phyloP scores from a whole-genome alignment of 2,329 filamentous ascomycete genomes.

The Fusarium sp. region DNA sequence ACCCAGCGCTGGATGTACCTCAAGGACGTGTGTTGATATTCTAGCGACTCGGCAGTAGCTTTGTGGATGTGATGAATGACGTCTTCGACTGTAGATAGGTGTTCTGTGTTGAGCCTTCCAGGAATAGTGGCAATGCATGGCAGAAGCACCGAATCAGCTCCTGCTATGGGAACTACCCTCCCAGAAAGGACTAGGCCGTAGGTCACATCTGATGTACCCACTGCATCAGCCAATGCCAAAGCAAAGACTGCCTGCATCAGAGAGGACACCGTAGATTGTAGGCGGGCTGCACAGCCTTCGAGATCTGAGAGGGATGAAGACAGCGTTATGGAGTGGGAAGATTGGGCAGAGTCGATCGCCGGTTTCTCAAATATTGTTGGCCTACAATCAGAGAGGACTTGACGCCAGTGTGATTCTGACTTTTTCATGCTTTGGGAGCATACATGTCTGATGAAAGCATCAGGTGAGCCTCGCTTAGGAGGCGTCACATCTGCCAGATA shows the following conservation, averaged over 20 bases:
- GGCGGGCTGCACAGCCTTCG: background rate
- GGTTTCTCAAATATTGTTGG: background rate
- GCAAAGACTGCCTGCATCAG: background rate
- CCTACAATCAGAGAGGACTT: background rate
- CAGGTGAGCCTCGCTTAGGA: background rate
- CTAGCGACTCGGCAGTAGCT: background rate
- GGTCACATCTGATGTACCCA: background rate
- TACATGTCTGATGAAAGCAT: constrained; percentile 1
- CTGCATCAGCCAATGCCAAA: background rate
- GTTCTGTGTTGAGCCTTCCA: background rate
- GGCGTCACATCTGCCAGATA: background rate
- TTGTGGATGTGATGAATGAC: background rate
- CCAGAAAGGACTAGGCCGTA: background rate
- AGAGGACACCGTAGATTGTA: background rate
- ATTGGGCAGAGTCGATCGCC: background rate
- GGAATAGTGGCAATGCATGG: background rate
- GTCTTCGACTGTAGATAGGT: background rate
- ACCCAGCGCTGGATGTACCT: background rate
- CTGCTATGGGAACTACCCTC: background rate
- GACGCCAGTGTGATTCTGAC: background rate
- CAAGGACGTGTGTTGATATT: background rate
- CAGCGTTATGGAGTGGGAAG: background rate
- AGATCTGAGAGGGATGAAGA: background rate
- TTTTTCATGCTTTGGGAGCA: background rate
- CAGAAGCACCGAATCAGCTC: background rate